Evolutionary conservation across 176 grass and related monocot species (phyloP), one percentile per base, ranked within the genome.

Genomic region (Leersia perrieri): DNA sequence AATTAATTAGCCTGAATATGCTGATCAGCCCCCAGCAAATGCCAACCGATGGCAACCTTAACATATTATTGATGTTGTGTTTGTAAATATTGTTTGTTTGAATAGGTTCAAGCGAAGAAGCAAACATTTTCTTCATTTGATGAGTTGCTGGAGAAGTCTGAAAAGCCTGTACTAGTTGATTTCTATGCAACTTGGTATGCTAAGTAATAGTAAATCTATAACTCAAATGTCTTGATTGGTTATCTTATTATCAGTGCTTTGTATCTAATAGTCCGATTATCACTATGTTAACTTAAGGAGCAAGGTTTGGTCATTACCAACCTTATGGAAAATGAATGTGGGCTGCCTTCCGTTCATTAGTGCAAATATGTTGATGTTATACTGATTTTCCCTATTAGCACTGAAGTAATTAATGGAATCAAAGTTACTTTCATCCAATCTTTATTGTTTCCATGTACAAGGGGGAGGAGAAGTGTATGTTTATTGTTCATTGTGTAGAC

Each of bases 111-210:
- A 90, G 90, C 96, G 25, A 99, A 93, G 79, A 93, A 93, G 76
- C 66, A 95, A 80, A 77, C 88, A 13, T 99, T 93, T 67, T 80
- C 87, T 63, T 90, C 96, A 8, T 99, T 99, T 67, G 96, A 99
- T 40, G 96, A 99, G 70, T 86, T 99, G 66, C 72, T 99, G 66
- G 88, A 91, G 74, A 87, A 99, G 60, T 91, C 90, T 62, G 92
- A 99, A 31, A 99, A 91, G 32, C 96, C 96, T 76, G 38, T 99
- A 32, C 64, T 99, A 4, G 92, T 99, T 27, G 96, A 99, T 34
- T 99, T 99, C 66, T 99, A 95, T 84, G 96, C 96, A 62, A 99
- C 92, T 79, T 99, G 96, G 92, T 99, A 90, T 74, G 85, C 3
- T n/a, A 44, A 4, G 3, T 57, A 42, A 18, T 55, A 33, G 25